Percentiles rank a stretch among this genome's conserved stretches.
Conservation (phyloP, 148 eudicot species). For the Rhododendron griersonianum region DNA sequence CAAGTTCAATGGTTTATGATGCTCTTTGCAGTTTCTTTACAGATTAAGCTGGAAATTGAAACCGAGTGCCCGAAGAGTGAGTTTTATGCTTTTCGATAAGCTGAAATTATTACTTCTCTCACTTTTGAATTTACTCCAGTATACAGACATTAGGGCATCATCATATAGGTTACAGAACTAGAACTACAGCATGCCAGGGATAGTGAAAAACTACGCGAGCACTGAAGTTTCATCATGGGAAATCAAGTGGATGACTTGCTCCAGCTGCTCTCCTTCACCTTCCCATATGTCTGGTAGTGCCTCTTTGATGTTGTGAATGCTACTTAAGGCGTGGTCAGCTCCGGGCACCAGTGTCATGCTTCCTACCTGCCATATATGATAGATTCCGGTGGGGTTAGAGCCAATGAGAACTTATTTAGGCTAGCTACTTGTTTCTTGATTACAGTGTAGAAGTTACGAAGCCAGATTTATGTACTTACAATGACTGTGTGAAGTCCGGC, state of each 20-base stretch:
- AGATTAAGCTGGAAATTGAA: neutral
- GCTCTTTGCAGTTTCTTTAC: neutral
- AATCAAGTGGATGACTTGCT: constrained; percentile 34
- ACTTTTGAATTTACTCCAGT: neutral
- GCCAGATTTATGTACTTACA: constrained; percentile 39
- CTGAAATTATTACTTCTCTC: neutral
- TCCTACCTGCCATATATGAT: constrained; percentile 56
- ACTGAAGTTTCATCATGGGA: constrained; percentile 35
- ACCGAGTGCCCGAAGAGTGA: neutral
- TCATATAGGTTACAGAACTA: neutral
- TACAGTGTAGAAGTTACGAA: neutral
- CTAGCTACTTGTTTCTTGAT: neutral
- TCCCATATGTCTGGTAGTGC: constrained; percentile 87
- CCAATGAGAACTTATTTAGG: neutral
- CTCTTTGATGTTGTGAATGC: constrained; percentile 87
- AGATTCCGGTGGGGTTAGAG: neutral
- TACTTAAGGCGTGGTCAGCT: constrained; percentile 72
- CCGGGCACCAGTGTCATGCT: constrained; percentile 62
- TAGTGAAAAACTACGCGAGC: constrained; percentile 21
- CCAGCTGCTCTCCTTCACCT: constrained; percentile 36
- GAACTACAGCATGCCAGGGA: neutral
- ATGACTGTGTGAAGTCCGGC: constrained; percentile 85
- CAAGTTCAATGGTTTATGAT: neutral
- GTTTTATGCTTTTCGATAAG: neutral
- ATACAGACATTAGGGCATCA: neutral